Evolutionary conservation across 1,284 basidiomycete species (phyloP), one percentile per base, ranked within the genome.

Genomic region (Puccinia hordei): DNA sequence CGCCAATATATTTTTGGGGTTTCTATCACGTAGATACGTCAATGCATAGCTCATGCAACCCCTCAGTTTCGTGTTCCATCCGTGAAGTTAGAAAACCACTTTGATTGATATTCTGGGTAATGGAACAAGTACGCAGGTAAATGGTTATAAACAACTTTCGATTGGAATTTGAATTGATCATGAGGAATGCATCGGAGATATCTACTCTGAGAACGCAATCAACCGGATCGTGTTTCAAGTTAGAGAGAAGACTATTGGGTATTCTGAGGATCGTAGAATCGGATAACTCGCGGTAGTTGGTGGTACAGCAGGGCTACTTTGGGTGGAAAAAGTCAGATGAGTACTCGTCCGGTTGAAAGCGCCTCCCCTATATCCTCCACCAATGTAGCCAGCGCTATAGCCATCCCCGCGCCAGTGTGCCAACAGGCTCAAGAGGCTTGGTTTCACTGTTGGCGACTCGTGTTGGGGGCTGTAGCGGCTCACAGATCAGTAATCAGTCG

Each of bases 341-440:
- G 24, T 5, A 24, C 22, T 6, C 53, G n/a, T 55, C 53, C 13
- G 53, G 12, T 24, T n/a, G 53, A 55, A 55, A 27, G 53, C 53
- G 24, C 53, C 53, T 55, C 53, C 53, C 24, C 53, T 55, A 55
- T 55, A 55, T n/a, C 53, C 53, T 24, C 53, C 53, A 12, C 53
- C 53, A 13, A 55, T 24, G 24, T 55, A 55, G 24, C 53, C 53
- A 12, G 4, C 53, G 53, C 53, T 55, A n/a, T 55, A 55, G 53
- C 53, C 53, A 19, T 55, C 53, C 1, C 53, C 53, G 5, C 24
- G 5, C 53, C 53, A 55, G n/a, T 9, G 53, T n/a, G 22, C 24
- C n/a, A 55, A 24, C n/a, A 55, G 9, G 13, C 19, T 19, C 22
- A 55, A 55, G 24, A 55, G 8, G 19, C 9, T 55, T 55, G 53